These are phyloP conservation scores for Mucor velutinosus DNA, from an alignment of 371 early-diverging fungal species.

Conservation along the genomic window DNA sequence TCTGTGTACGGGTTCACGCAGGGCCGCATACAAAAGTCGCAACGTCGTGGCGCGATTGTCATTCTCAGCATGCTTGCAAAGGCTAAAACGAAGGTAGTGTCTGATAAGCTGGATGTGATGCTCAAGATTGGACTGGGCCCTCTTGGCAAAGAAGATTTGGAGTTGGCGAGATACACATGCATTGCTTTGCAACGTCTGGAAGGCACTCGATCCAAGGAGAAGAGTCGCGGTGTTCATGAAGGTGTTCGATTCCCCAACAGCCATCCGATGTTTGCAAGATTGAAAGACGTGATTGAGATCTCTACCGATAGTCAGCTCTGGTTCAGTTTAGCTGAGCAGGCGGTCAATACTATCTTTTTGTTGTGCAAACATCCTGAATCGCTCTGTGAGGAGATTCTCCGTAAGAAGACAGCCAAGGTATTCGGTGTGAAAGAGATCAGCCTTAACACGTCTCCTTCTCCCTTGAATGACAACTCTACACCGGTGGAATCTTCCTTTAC, in stretches of 20 bases:
- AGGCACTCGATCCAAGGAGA: slow-evolving; percentile 54
- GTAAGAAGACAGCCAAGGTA: slow-evolving; percentile 57
- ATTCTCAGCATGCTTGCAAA: slow-evolving; percentile 92
- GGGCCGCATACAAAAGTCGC: slow-evolving; percentile 65
- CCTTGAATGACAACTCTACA: background rate
- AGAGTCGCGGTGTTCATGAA: slow-evolving; percentile 55
- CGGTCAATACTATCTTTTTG: slow-evolving; percentile 85
- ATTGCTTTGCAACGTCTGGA: slow-evolving; percentile 84
- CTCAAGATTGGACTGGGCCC: slow-evolving; percentile 87
- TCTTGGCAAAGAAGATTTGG: slow-evolving; percentile 72
- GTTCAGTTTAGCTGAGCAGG: slow-evolving; percentile 92
- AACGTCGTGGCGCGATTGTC: slow-evolving; percentile 90
- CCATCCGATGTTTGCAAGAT: slow-evolving; percentile 71
- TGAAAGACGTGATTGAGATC: slow-evolving; percentile 66
- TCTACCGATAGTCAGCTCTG: slow-evolving; percentile 67
- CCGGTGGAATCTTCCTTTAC: slow-evolving; percentile 24
- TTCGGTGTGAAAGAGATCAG: slow-evolving; percentile 34
- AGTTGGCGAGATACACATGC: slow-evolving; percentile 87
- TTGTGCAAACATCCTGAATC: slow-evolving; percentile 89
- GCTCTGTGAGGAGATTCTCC: slow-evolving; percentile 76
- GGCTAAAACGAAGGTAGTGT: slow-evolving; percentile 75
- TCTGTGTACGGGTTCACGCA: slow-evolving; percentile 77
- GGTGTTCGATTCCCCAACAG: slow-evolving; percentile 72
- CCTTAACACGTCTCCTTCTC: slow-evolving; percentile 1
- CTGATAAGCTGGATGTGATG: slow-evolving; percentile 80